These are phyloP conservation scores for Fusarium sp. DNA, from an alignment of 2,329 filamentous ascomycete genomes.

Conservation along the genomic window DNA sequence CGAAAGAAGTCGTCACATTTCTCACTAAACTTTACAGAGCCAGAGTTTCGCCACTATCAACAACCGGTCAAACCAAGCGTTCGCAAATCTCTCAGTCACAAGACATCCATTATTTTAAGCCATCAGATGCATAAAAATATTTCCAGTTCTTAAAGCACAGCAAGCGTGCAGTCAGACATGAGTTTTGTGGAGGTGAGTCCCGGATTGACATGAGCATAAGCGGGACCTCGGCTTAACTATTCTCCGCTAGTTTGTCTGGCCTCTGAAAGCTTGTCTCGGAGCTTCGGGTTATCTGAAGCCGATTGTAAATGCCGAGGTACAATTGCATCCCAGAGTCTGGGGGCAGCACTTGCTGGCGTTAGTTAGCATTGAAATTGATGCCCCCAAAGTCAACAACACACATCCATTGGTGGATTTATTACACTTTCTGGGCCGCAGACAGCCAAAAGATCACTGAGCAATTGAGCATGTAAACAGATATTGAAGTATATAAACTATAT, in stretches of 20 bases:
- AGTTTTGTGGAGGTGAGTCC: background rate
- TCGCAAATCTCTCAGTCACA: too few relatives aligned
- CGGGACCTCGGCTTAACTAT: background rate
- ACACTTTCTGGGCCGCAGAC: background rate
- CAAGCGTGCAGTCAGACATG: background rate
- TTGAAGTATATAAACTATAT: background rate
- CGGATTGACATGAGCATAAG: background rate
- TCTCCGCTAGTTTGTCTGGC: background rate
- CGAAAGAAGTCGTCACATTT: too few relatives aligned
- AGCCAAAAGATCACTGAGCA: background rate
- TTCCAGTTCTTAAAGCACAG: accelerated
- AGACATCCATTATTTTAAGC: background rate
- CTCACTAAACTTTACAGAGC: too few relatives aligned
- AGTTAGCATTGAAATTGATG: background rate
- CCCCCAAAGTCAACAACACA: background rate
- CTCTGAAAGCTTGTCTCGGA: background rate
- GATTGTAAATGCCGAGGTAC: background rate
- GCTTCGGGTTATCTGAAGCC: background rate
- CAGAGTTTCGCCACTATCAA: too few relatives aligned
- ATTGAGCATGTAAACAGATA: background rate
- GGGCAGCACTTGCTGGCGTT: background rate
- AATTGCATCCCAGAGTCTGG: background rate
- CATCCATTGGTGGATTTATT: background rate
- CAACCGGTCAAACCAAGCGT: too few relatives aligned
- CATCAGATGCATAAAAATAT: background rate